Evolutionary conservation across 208 protist species (phyloP).

Genomic region (Wallacemonas sp.): DNA sequence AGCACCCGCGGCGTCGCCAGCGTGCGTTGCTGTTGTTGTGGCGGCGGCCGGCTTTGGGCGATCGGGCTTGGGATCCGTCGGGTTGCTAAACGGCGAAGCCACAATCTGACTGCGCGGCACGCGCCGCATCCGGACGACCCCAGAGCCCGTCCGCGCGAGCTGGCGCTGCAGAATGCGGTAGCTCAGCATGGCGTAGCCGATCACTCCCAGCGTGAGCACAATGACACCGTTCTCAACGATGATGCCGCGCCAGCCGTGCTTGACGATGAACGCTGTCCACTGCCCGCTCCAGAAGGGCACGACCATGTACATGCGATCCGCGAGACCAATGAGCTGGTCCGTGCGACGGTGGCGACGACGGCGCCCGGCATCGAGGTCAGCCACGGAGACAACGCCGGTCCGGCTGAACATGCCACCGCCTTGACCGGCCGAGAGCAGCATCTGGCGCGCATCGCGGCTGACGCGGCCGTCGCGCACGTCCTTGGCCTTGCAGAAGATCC

Average conservation of each 20-base stretch:
- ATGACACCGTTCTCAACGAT: conserved; percentile 77
- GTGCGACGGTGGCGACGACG: not conserved
- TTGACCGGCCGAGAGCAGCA: conserved; percentile 18
- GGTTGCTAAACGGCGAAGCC: conserved; percentile 6
- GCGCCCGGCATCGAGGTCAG: not conserved
- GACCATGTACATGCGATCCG: conserved; percentile 77
- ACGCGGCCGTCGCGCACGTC: conserved; percentile 74
- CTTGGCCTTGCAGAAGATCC: conserved; percentile 81
- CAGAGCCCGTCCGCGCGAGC: conserved; percentile 33
- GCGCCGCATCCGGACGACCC: conserved; percentile 23
- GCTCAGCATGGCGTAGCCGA: conserved; percentile 81
- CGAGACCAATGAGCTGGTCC: conserved; percentile 47
- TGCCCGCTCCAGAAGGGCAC: conserved; percentile 85
- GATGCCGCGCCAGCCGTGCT: conserved; percentile 79
- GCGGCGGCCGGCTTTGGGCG: not conserved
- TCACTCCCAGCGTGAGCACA: conserved; percentile 68
- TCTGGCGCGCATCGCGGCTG: conserved; percentile 32
- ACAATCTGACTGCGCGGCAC: conserved; percentile 16
- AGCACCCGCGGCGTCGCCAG: not conserved
- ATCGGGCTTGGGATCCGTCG: not conserved
- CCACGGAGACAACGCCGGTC: not conserved
- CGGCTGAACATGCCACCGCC: conserved; percentile 11
- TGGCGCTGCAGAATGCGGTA: conserved; percentile 71
- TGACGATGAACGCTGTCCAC: conserved; percentile 82
- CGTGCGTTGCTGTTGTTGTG: not conserved